These are phyloP conservation scores for Tetrapyrgos nigripes DNA, from an alignment of 1,284 basidiomycete genomes.

Conservation along the genomic window DNA sequence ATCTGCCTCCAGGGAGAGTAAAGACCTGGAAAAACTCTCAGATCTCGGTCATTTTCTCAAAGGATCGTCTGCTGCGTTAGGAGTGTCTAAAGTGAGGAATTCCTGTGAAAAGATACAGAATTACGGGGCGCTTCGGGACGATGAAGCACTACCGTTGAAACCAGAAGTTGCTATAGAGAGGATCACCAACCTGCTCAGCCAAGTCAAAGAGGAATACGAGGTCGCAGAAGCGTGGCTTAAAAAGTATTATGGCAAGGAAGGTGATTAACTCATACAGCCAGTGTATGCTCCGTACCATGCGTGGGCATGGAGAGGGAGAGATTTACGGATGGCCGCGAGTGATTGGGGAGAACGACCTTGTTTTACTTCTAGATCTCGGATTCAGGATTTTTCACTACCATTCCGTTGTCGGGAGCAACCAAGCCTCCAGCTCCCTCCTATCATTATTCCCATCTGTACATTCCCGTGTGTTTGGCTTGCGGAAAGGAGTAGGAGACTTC, in stretches of 20 bases:
- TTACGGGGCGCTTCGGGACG: constrained; percentile 71
- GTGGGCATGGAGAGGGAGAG: not conserved
- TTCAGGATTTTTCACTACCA: not conserved
- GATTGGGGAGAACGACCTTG: not conserved
- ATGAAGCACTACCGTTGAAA: constrained; percentile 37
- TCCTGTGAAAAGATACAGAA: constrained; percentile 92
- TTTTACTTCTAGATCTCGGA: not conserved
- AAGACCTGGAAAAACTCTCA: constrained; percentile 73
- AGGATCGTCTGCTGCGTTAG: constrained; percentile 92
- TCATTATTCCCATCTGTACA: not conserved
- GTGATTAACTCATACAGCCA: not conserved
- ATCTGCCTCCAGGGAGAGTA: constrained; percentile 47
- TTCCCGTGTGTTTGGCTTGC: not conserved
- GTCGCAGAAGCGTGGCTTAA: constrained; percentile 49
- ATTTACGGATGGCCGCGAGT: not conserved
- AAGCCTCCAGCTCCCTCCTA: not conserved
- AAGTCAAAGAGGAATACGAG: constrained; percentile 45
- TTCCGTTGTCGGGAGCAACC: not conserved
- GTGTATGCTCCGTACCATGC: not conserved
- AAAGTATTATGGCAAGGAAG: constrained; percentile 34
- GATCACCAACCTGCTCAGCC: constrained; percentile 52
- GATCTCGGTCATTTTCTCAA: constrained; percentile 92
- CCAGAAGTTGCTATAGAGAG: constrained; percentile 65
- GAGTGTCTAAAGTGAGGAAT: constrained; percentile 79
- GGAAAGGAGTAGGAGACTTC: not conserved